phyloP scores from a whole-genome alignment of 2,329 filamentous ascomycete genomes.

The Nothomitra cinnamomea region DNA sequence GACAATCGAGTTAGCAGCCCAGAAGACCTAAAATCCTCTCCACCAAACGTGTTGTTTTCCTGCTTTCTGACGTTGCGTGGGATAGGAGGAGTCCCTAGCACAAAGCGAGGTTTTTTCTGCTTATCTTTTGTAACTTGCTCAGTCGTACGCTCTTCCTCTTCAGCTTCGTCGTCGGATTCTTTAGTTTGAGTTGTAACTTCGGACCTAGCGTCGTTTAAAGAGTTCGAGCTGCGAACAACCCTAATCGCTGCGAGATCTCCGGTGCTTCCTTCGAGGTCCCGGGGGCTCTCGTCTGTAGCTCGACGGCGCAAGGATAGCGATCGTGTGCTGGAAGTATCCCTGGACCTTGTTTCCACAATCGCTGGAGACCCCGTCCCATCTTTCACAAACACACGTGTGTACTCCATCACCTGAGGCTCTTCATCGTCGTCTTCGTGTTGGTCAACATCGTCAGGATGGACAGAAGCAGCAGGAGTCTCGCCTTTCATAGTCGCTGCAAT shows the following conservation, averaged over 20 bases:
- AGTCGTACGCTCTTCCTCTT: no score
- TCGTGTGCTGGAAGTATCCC: conserved; percentile 3
- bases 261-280: neutral
- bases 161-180: neutral
- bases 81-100: neutral
- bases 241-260: neutral
- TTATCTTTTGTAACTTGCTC: neutral
- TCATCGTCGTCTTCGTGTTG: conserved; percentile 11
- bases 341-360: conserved; percentile 3
- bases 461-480: neutral
- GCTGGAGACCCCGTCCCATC: conserved; percentile 15
- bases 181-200: no score
- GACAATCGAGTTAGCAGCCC: neutral
- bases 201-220: no score
- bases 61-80: conserved; percentile 1
- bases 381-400: conserved; percentile 17
- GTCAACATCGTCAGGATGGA: neutral
- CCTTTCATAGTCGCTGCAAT: neutral
- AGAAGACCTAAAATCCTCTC: neutral
- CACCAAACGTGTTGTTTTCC: neutral
- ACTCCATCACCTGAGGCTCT: conserved; percentile 20
- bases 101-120: neutral
- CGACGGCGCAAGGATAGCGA: neutral
- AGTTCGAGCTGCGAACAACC: neutral
- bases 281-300: neutral